Conservation (phyloP, 2,329 filamentous ascomycete species). For the Sporothrix schenckii region DNA sequence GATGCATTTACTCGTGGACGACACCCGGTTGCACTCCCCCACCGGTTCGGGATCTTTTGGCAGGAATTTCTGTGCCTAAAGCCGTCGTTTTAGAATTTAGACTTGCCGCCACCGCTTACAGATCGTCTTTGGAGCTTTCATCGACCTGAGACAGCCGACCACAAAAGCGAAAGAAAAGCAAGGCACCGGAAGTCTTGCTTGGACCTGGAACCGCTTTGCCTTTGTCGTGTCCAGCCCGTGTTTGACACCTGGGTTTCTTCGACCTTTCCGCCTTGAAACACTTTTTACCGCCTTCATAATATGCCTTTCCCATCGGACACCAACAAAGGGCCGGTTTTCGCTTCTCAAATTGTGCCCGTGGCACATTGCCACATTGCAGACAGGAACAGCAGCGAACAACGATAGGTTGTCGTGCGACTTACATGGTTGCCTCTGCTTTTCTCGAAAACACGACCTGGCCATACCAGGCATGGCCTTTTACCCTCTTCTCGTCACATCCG, state of each 20-base stretch:
- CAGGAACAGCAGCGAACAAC: not conserved
- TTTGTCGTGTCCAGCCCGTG: not conserved
- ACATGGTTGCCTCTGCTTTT: not conserved
- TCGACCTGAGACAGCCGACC: not conserved
- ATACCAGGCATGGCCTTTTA: not conserved
- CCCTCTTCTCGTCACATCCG: slow-evolving; percentile 12
- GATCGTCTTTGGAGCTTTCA: slow-evolving; percentile 14
- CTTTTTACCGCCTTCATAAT: not conserved
- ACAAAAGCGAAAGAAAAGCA: slow-evolving; percentile 8
- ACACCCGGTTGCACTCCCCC: not conserved
- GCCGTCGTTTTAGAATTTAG: slow-evolving; percentile 3
- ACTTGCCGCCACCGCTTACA: not conserved
- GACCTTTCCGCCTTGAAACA: not conserved
- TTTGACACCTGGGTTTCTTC: not conserved
- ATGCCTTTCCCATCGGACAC: slow-evolving; percentile 9
- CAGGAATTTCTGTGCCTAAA: slow-evolving; percentile 9
- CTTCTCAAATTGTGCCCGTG: not conserved
- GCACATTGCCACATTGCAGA: not conserved
- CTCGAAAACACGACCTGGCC: not conserved
- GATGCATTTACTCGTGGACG: not conserved
- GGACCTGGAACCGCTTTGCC: not conserved
- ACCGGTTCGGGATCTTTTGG: no score
- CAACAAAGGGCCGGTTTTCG: not conserved
- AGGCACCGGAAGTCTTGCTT: slow-evolving; percentile 21
- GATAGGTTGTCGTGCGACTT: not conserved